Evolutionary conservation across 768 basidiomycete species (phyloP).

Genomic region (Phaeotremella skinneri): DNA sequence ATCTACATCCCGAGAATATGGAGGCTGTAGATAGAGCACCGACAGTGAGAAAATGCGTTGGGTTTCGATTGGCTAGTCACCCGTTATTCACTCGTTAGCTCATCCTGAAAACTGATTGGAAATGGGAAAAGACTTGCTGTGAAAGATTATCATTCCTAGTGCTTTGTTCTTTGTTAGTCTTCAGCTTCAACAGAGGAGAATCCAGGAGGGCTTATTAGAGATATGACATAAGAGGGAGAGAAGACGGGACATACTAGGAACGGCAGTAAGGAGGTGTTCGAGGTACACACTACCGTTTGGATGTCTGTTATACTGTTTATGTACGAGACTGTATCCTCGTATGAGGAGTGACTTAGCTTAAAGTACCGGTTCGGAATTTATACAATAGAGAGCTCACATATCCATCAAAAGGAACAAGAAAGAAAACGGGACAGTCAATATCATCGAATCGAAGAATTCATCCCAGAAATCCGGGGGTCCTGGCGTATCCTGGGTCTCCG

Average conservation of each 20-base stretch:
- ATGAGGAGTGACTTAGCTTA: not conserved
- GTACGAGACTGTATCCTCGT: constrained; percentile 31
- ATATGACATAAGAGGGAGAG: not conserved
- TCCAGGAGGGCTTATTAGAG: not conserved
- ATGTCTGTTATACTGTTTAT: constrained; percentile 45
- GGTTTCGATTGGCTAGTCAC: constrained; percentile 39
- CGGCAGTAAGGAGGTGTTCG: constrained; percentile 35
- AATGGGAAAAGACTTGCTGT: constrained; percentile 29
- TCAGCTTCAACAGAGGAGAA: not conserved
- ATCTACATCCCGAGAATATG: constrained; percentile 35
- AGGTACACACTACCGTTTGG: constrained; percentile 25
- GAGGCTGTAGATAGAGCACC: constrained; percentile 37
- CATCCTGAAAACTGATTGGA: not conserved
- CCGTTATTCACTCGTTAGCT: no score
- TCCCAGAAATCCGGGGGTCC: constrained; percentile 32
- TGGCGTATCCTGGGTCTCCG: no score
- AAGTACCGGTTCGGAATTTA: not conserved
- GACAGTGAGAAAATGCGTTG: constrained; percentile 33
- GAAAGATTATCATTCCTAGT: constrained; percentile 38
- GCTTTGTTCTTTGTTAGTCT: constrained; percentile 17
- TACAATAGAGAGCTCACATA: constrained; percentile 32
- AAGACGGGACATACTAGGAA: constrained; percentile 41
- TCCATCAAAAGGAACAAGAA: constrained; percentile 47
- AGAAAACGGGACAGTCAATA: constrained; percentile 45
- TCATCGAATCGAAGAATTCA: constrained; percentile 44